These are phyloP conservation scores for Fagus crenata DNA, from an alignment of 306 rosid species.

Conservation along the genomic window DNA sequence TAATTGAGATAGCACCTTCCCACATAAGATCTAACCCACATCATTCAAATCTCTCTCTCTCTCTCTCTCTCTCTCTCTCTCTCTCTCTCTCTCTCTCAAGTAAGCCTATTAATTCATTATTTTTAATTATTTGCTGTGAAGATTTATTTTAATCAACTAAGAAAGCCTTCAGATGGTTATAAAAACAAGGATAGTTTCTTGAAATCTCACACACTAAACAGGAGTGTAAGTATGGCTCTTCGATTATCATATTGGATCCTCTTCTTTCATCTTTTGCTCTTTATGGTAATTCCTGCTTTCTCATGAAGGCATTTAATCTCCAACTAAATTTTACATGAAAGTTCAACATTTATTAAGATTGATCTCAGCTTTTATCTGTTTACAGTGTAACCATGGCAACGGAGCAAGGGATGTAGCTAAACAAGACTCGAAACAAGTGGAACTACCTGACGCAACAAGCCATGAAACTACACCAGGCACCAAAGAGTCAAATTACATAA, in stretches of 20 bases:
- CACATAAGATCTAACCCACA: too few relatives aligned
- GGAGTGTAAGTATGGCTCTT: slow-evolving; percentile 3
- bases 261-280: slow-evolving; percentile 11
- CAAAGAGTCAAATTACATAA: not conserved
- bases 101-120: too few relatives aligned
- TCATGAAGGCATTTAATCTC: not conserved
- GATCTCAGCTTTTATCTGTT: not conserved
- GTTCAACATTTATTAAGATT: not conserved
- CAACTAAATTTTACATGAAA: not conserved
- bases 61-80: too few relatives aligned
- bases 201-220: not conserved
- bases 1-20: too few relatives aligned
- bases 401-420: slow-evolving; percentile 24
- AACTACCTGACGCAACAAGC: too few relatives aligned
- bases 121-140: too few relatives aligned
- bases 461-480: too few relatives aligned
- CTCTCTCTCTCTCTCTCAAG: not conserved
- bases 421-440: not conserved
- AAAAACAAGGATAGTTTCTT: not conserved
- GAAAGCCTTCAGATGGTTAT: slow-evolving; percentile 1
- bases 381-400: slow-evolving; percentile 13
- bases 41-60: not conserved
- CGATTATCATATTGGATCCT: slow-evolving; percentile 6
- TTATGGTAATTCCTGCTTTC: slow-evolving; percentile 2
- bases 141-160: slow-evolving; percentile 1